Evolutionary conservation across 768 basidiomycete species (phyloP).

Genomic region (Cantharellus anzutake): DNA sequence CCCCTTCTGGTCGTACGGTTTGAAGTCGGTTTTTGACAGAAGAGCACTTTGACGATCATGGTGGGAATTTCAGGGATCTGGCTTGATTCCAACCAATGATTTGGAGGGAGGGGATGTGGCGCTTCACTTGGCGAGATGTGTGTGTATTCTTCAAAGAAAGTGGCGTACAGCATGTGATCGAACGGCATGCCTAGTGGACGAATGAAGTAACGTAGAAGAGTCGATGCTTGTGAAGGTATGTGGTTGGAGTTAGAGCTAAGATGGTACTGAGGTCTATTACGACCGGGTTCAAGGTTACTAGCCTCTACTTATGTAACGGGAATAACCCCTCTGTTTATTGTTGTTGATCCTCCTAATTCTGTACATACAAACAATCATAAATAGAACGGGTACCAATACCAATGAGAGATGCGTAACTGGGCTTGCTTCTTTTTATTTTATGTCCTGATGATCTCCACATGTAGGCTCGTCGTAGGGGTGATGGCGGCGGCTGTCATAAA

Average conservation of each 20-base stretch:
- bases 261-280: slow-evolving; percentile 1
- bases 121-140: too few species aligned
- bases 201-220: neutral
- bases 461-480: too few species aligned
- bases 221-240: neutral
- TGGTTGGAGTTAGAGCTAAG: neutral
- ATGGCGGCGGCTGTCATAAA: too few species aligned
- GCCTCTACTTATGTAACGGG: too few species aligned
- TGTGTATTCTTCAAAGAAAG: neutral
- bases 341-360: too few species aligned
- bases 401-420: too few species aligned
- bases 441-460: too few species aligned
- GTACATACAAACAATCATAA: too few species aligned
- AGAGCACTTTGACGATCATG: neutral
- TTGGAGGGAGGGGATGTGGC: neutral
- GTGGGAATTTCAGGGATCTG: neutral
- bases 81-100: neutral
- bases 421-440: too few species aligned
- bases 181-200: neutral
- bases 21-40: slow-evolving; percentile 3
- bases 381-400: too few species aligned
- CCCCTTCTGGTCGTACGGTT: slow-evolving; percentile 15
- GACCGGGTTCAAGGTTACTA: neutral
- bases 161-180: neutral
- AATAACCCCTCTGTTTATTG: too few species aligned